A percentile compares a stretch with the other conserved stretches of the same genome.
Evolutionary conservation across 2,329 filamentous ascomycete species (phyloP).

Genomic region (Claviceps africana): DNA sequence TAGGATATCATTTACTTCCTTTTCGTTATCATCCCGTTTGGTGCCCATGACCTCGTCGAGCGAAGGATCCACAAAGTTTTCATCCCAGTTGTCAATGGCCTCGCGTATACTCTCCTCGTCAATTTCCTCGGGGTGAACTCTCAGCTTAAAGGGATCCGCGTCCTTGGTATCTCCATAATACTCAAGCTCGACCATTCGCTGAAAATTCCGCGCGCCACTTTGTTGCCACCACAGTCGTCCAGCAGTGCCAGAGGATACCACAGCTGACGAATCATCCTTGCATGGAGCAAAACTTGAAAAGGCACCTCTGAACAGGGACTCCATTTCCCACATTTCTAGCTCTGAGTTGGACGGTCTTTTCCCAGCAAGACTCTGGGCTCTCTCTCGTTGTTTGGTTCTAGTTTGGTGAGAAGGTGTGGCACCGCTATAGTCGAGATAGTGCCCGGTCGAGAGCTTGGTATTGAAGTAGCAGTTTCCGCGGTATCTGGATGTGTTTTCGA

Average conservation of each 20-base stretch:
- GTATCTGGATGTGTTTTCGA: conserved; percentile 40
- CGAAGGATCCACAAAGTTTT: conserved; percentile 41
- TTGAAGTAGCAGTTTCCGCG: conserved; percentile 49
- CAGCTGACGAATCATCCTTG: conserved; percentile 57
- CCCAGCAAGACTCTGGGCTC: conserved; percentile 52
- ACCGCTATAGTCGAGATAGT: conserved; percentile 58
- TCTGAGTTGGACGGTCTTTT: conserved; percentile 42
- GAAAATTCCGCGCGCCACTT: conserved; percentile 49
- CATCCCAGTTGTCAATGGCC: conserved; percentile 45
- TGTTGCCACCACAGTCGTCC: conserved; percentile 67
- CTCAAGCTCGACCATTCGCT: conserved; percentile 46
- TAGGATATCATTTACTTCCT: conserved; percentile 55
- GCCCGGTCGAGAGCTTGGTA: conserved; percentile 49
- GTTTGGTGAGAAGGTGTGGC: conserved; percentile 40
- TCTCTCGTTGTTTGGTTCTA: conserved; percentile 54
- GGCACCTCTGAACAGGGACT: conserved; percentile 59
- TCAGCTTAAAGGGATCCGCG: conserved; percentile 20
- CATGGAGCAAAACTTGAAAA: conserved; percentile 71
- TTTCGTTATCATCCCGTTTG: conserved; percentile 46
- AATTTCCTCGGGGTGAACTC: conserved; percentile 24
- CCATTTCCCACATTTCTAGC: conserved; percentile 51
- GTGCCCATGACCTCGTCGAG: conserved; percentile 38
- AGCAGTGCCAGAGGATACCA: conserved; percentile 53
- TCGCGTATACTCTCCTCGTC: conserved; percentile 40
- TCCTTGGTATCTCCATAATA: conserved; percentile 27